A percentile compares a stretch with the other conserved stretches of the same genome.
phyloP scores from a whole-genome alignment of 2,329 filamentous ascomycete species.

The Penicillium hesseltinei region DNA sequence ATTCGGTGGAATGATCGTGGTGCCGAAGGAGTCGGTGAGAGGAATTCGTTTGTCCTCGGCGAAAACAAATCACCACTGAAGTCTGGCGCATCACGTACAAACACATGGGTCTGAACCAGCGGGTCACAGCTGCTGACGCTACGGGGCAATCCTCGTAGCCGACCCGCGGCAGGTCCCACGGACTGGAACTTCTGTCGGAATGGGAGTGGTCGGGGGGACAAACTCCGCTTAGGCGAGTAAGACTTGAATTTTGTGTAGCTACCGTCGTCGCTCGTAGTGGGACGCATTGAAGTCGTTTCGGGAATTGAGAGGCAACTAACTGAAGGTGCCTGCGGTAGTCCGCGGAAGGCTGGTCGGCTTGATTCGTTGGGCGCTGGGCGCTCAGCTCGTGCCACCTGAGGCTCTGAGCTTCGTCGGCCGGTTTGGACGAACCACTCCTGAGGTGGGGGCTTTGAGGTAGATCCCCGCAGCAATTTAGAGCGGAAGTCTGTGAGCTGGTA shows the following conservation, averaged over 20 bases:
- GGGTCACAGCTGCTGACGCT: slow-evolving; percentile 27
- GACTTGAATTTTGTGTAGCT: slow-evolving; percentile 23
- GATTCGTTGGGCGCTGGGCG: slow-evolving; percentile 16
- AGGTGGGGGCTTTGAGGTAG: slow-evolving; percentile 31
- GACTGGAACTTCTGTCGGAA: slow-evolving; percentile 39
- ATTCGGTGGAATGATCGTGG: slow-evolving; percentile 37
- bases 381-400: slow-evolving; percentile 27
- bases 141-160: slow-evolving; percentile 19
- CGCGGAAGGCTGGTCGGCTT: slow-evolving; percentile 19
- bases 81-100: slow-evolving; percentile 39
- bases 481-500: slow-evolving; percentile 67
- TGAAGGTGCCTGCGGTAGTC: slow-evolving; percentile 26
- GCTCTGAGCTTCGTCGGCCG: slow-evolving; percentile 30
- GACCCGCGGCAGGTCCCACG: slow-evolving; percentile 19
- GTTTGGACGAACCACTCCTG: slow-evolving; percentile 37
- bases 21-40: slow-evolving; percentile 38
- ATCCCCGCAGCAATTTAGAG: slow-evolving; percentile 37
- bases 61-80: slow-evolving; percentile 43
- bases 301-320: slow-evolving; percentile 27
- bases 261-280: slow-evolving; percentile 27
- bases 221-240: slow-evolving; percentile 32
- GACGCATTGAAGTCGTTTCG: slow-evolving; percentile 24
- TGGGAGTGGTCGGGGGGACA: slow-evolving; percentile 39
- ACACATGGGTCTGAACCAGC: slow-evolving; percentile 37
- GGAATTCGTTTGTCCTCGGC: slow-evolving; percentile 45